These are phyloP conservation scores for Castanea crenata DNA, from an alignment of 306 rosid genomes.

Conservation along the genomic window DNA sequence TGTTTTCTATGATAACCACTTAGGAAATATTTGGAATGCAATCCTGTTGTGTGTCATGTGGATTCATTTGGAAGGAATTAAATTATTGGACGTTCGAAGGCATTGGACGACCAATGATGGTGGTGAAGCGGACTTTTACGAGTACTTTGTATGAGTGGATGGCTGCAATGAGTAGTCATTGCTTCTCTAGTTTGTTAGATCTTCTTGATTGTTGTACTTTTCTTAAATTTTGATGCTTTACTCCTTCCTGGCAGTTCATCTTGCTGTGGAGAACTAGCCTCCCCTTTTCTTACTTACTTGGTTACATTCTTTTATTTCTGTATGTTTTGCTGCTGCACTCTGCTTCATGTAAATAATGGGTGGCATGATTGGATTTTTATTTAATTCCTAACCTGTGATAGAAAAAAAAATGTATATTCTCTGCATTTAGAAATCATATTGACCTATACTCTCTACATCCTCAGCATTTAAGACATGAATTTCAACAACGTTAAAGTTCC, in stretches of 20 bases:
- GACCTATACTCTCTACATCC: background rate
- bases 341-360: background rate
- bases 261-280: background rate
- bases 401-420: background rate
- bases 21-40: too few relatives aligned
- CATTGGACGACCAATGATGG: too few relatives aligned
- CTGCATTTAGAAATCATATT: background rate
- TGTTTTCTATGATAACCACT: too few relatives aligned
- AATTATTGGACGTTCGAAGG: too few relatives aligned
- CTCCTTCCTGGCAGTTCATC: background rate
- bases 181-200: too few relatives aligned
- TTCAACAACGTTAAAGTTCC: constrained; percentile 5
- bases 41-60: too few relatives aligned
- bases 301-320: background rate
- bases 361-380: background rate
- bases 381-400: background rate
- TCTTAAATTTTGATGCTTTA: background rate
- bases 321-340: background rate
- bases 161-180: too few relatives aligned
- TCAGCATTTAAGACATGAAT: constrained; percentile 7
- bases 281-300: background rate
- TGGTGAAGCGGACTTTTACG: too few relatives aligned
- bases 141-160: too few relatives aligned
- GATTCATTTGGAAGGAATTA: too few relatives aligned
- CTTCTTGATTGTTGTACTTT: too few relatives aligned